Base-by-base conservation (phyloP, 2,329 filamentous ascomycete genomes). In the Fusarium palustre region DNA sequence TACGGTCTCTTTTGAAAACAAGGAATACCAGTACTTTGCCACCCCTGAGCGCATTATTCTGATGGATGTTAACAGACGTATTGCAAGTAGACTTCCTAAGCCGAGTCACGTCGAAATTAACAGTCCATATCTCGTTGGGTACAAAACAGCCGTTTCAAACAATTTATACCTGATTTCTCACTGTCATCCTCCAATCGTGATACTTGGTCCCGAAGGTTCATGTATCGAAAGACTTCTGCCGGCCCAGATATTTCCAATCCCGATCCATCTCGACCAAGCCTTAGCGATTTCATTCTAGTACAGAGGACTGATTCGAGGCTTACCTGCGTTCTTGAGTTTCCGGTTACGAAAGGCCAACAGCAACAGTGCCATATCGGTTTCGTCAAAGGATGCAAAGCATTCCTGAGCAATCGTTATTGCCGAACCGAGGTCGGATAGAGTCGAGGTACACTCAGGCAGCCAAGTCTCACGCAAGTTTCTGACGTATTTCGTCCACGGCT, bases 391-490 rank as follows among this genome's bases (percentile, higher is more conserved):
- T 0, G 3, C 3, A 5, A 60, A 52, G 2, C 46, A 60, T 2
- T 3, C 2, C 7, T 16, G 13, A 4, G 52, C 57, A 3, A 43
- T 57, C 0, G 18, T 0, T 0, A 22, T 8, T 4, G 52, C 57
- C 22, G 7, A 13, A 1, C 9, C 1, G 13, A 42, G 3, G 2
- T 42, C 22, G 20, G 4, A 16, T 2, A 16, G 1, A 22, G 20
- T 15, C 13, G 20, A 24, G 3, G 2, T 5, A 16, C 2, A 7
- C 22, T 24, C 12, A 31, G 0, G 7, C 1, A 1, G n/a, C 24
- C 2, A 41, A 4, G 3, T 3, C 11, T 2, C 1, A 7, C 56
- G 41, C 5, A 59, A 41, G 0, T 4, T 0, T 4, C 10, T 25
- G 5, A 59, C 33, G 24, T 38, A 38, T 0, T 55, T n/a, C 11